phyloP scores from a whole-genome alignment of 2,329 filamentous ascomycete genomes.

The Penicillium glabrum region DNA sequence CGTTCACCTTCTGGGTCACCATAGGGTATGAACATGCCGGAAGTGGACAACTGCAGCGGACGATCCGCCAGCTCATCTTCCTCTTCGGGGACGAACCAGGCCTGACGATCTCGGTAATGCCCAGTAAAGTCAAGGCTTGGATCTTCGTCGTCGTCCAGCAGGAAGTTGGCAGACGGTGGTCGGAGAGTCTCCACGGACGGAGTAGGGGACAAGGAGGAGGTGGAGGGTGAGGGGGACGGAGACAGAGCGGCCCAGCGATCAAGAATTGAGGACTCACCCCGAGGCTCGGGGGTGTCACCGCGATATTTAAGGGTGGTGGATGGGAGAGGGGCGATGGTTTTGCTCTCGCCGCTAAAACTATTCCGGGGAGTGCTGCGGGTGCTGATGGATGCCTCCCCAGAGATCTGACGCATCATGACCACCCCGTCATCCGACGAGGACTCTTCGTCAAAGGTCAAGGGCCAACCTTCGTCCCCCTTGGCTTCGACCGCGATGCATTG shows the following conservation, averaged over 20 bases:
- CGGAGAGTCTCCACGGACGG: slow-evolving; percentile 80
- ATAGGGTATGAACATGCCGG: slow-evolving; percentile 84
- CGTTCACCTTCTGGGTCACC: slow-evolving; percentile 64
- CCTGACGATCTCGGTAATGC: slow-evolving; percentile 21
- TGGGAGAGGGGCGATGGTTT: slow-evolving; percentile 83
- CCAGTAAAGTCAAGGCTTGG: slow-evolving; percentile 43
- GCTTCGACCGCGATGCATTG: slow-evolving; percentile 93
- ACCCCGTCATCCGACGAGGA: slow-evolving; percentile 74
- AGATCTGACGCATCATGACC: slow-evolving; percentile 75
- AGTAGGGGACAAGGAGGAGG: slow-evolving; percentile 62
- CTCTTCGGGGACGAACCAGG: slow-evolving; percentile 40
- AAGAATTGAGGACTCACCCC: slow-evolving; percentile 27
- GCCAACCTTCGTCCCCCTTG: slow-evolving; percentile 62
- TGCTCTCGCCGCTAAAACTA: slow-evolving; percentile 64
- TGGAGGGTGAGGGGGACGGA: slow-evolving; percentile 39
- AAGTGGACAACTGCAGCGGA: slow-evolving; percentile 74
- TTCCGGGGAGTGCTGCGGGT: slow-evolving; percentile 55
- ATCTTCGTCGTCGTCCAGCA: slow-evolving; percentile 61
- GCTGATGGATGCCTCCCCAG: slow-evolving; percentile 52
- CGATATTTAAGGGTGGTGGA: slow-evolving; percentile 85
- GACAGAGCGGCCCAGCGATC: slow-evolving; percentile 43
- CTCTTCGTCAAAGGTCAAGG: slow-evolving; percentile 46
- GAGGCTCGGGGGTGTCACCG: slow-evolving; percentile 69
- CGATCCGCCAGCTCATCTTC: slow-evolving; percentile 56
- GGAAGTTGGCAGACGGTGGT: slow-evolving; percentile 66